Base-by-base conservation (phyloP, 2,329 filamentous ascomycete species). In the Fusarium transvaalense region DNA sequence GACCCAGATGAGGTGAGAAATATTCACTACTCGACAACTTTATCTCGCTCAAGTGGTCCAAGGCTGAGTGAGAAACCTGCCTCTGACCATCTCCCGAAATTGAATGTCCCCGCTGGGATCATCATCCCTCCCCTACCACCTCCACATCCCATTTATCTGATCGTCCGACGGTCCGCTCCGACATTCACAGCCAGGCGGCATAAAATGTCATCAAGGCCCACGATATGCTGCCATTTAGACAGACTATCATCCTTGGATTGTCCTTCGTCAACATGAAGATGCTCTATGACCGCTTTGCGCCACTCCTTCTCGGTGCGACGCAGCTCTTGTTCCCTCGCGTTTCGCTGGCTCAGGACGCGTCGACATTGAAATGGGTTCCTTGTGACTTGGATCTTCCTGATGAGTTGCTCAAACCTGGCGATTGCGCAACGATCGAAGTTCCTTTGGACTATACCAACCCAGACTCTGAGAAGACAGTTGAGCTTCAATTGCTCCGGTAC, bases 361-460 rank as follows among this genome's bases (percentile, higher is more conserved):
- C 50, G 7, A 48, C 60, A 7, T 32, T 63, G n/a, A 48, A 48
- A n/a, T 63, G 60, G 60, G 50, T 9, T 31, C 42, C 60, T 35
- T 63, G 60, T 4, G 27, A 57, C 5, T 37, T 63, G 6, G 59
- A 64, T 39, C 58, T 63, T 14, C 50, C 60, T 21, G 32, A 32
- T 21, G 21, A 63, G 27, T 17, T 43, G 0, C n/a, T 63, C 5
- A 64, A 48, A n/a, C 50, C 48, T 32, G 60, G 60, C 8, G 68
- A 78, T 38, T 82, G 80, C 61, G 76, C 73, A 12, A 77, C 66
- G 9, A 60, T 82, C 17, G 46, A 64, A 0, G 80, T 82, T 0
- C 80, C 80, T 1, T 74, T 82, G 6, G 81, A 82, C 65, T 82
- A 82, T 59, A 75, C 76, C 6, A 41, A 75, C 8, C 17, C 48